phyloP scores from a whole-genome alignment of 2,329 filamentous ascomycete species.

The Exophiala calicioides region DNA sequence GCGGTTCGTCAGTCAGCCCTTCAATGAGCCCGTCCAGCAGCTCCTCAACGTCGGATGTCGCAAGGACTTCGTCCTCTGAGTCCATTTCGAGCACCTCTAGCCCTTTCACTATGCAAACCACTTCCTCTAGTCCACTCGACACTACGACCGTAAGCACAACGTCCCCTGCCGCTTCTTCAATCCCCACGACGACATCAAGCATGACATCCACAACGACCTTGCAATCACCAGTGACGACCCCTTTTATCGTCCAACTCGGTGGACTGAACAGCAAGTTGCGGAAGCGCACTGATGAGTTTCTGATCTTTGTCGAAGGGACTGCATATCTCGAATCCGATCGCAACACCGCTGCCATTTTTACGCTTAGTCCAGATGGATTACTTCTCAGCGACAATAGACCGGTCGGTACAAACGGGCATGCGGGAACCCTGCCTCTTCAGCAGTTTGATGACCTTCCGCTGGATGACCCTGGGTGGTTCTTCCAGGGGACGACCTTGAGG shows the following conservation, averaged over 20 bases:
- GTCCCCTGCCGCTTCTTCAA: not conserved
- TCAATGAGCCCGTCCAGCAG: too few species aligned
- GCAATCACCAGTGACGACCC: conserved; percentile 10
- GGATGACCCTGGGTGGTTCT: conserved; percentile 10
- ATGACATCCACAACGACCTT: not conserved
- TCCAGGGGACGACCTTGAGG: conserved; percentile 11
- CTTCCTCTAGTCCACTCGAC: not conserved
- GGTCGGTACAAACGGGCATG: conserved; percentile 6
- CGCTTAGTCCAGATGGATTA: conserved; percentile 10
- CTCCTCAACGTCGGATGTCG: not conserved
- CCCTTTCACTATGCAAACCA: too few species aligned
- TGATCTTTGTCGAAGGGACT: conserved; percentile 7
- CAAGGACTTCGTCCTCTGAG: not conserved
- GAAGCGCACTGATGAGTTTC: conserved; percentile 9
- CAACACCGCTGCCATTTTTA: conserved; percentile 12
- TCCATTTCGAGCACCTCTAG: not conserved
- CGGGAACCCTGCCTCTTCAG: conserved; percentile 11
- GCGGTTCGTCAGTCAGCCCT: not conserved
- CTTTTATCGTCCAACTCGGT: conserved; percentile 14
- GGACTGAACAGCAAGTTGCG: conserved; percentile 10
- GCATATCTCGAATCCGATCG: conserved; percentile 10
- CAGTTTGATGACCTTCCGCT: not conserved
- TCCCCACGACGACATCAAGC: not conserved
- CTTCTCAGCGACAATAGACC: conserved; percentile 2
- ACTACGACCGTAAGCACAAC: not conserved